These are phyloP conservation scores for Chaetothyriales sp. DNA, from an alignment of 2,329 filamentous ascomycete genomes.

Conservation along the genomic window DNA sequence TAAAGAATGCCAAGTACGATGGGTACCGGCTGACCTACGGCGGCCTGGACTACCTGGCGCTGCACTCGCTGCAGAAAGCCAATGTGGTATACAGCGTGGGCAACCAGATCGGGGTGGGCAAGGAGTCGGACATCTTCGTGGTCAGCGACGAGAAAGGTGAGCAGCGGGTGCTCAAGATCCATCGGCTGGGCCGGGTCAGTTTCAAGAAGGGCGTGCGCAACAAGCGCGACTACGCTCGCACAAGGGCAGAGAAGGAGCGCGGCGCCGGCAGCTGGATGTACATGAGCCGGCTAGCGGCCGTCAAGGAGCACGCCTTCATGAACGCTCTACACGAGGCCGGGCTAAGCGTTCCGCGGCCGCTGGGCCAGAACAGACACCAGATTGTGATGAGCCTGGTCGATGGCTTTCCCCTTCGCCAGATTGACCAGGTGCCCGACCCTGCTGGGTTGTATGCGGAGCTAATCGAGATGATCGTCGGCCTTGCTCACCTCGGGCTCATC, in stretches of 20 bases:
- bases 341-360: conserved; percentile 76
- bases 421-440: conserved; percentile 68
- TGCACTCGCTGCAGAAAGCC: conserved; percentile 72
- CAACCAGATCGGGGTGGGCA: conserved; percentile 86
- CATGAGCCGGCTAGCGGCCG: conserved; percentile 76
- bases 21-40: conserved; percentile 94
- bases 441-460: conserved; percentile 80
- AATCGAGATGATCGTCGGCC: conserved; percentile 66
- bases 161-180: conserved; percentile 84
- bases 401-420: conserved; percentile 79
- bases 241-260: conserved; percentile 25
- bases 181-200: conserved; percentile 85
- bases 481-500: conserved; percentile 78
- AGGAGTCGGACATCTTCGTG: conserved; percentile 93
- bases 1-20: conserved; percentile 95
- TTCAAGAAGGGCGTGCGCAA: conserved; percentile 82
- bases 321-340: conserved; percentile 66
- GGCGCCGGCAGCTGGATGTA: conserved; percentile 92
- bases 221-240: conserved; percentile 87
- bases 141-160: conserved; percentile 65
- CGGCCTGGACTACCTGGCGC: conserved; percentile 89
- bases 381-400: conserved; percentile 93
- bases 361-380: conserved; percentile 83
- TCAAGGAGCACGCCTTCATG: conserved; percentile 95
- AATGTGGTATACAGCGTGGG: conserved; percentile 81